Evolutionary conservation across 129 eudicot genomes (phyloP).

Genomic region (Glebionis coronaria): DNA sequence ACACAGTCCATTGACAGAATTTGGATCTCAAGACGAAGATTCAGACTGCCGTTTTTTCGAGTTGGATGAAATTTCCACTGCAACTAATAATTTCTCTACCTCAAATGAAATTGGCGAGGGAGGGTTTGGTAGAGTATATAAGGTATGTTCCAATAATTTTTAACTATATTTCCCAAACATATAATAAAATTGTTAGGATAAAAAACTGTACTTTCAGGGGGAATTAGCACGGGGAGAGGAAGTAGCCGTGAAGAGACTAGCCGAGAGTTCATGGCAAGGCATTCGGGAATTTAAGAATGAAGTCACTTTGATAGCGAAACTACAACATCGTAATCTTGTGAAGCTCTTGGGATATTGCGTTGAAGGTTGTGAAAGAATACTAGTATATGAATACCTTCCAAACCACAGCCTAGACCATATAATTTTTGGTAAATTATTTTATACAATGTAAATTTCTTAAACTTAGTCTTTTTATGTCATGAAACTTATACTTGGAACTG

Average conservation of each 20-base stretch:
- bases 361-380: conserved; percentile 55
- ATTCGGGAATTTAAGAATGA: conserved; percentile 55
- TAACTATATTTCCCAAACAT: background rate
- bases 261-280: conserved; percentile 57
- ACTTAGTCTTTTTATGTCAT: background rate
- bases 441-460: background rate
- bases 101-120: conserved; percentile 59
- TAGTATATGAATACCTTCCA: conserved; percentile 56
- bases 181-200: background rate
- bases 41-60: conserved; percentile 33
- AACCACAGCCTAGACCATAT: conserved; percentile 59
- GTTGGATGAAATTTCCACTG: conserved; percentile 39
- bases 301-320: conserved; percentile 42
- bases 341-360: conserved; percentile 48
- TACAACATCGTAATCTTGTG: conserved; percentile 41
- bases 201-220: conserved; percentile 33
- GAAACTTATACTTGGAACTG: conserved; percentile 1
- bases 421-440: conserved; percentile 40
- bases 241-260: conserved; percentile 62
- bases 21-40: conserved; percentile 34
- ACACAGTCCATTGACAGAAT: conserved; percentile 27
- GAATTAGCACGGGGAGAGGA: conserved; percentile 43
- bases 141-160: conserved; percentile 28
- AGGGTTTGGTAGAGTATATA: conserved; percentile 63
- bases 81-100: conserved; percentile 42